Evolutionary conservation across 352 stramenopile genomes (phyloP).

Genomic region (Pythium rhizo-oryzae): DNA sequence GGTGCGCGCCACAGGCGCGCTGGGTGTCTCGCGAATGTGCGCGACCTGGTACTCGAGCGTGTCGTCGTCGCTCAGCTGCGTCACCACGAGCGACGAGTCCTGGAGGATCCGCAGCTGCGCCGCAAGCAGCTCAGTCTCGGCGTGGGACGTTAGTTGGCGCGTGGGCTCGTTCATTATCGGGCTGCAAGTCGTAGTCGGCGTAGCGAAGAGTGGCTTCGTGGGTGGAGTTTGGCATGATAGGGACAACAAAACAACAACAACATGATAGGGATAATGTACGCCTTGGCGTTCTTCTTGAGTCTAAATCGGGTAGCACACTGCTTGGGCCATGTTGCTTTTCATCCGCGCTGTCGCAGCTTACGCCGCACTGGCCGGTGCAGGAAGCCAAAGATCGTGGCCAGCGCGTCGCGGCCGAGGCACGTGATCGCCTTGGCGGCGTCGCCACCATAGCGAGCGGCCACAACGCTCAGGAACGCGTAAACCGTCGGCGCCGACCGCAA

Average conservation of each 20-base stretch:
- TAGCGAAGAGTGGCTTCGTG: too few relatives aligned
- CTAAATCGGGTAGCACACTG: too few relatives aligned
- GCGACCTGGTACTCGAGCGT: background rate
- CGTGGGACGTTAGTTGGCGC: too few relatives aligned
- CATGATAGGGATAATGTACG: too few relatives aligned
- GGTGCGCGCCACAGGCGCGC: background rate
- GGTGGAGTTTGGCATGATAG: too few relatives aligned
- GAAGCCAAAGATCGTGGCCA: background rate
- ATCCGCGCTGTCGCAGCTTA: too few relatives aligned
- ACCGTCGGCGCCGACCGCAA: background rate
- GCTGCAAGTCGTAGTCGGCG: too few relatives aligned
- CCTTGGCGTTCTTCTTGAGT: too few relatives aligned
- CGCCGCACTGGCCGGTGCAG: too few relatives aligned
- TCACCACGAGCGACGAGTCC: background rate
- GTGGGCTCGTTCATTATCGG: too few relatives aligned
- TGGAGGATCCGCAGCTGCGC: background rate
- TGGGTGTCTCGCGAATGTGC: background rate
- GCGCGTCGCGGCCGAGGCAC: background rate
- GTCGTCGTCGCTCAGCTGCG: background rate
- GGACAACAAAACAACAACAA: too few relatives aligned
- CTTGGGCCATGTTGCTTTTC: too few relatives aligned
- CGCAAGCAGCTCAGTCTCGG: background rate
- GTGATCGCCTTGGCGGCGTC: background rate
- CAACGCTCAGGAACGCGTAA: slow-evolving; percentile 4
- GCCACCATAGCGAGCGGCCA: background rate